phyloP scores from a whole-genome alignment of 129 eudicot species.

The Artemisia argyi region DNA sequence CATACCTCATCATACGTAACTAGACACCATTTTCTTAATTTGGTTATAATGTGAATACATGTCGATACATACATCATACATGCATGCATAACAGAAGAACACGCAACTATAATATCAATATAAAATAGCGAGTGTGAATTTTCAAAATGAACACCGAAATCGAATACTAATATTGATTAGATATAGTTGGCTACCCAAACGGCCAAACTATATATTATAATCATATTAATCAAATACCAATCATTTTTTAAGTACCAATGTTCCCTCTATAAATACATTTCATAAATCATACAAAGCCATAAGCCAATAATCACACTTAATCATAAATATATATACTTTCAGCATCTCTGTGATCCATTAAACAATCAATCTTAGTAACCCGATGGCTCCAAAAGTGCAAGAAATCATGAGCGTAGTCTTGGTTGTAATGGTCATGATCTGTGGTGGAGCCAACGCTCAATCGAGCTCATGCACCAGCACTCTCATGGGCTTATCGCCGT shows the following conservation, averaged over 20 bases:
- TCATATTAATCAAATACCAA: background rate
- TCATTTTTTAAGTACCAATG: background rate
- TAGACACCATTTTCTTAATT: too few relatives aligned
- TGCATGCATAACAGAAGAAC: too few relatives aligned
- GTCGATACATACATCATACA: too few relatives aligned
- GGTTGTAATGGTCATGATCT: conserved; percentile 34
- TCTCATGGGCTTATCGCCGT: conserved; percentile 47
- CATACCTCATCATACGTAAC: too few relatives aligned
- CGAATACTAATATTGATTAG: too few relatives aligned
- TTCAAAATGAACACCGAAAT: too few relatives aligned
- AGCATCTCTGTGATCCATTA: background rate
- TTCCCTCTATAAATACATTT: conserved; percentile 28
- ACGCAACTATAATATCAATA: too few relatives aligned
- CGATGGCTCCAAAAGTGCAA: conserved; percentile 41
- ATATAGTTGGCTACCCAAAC: conserved; percentile 31
- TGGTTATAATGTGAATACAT: too few relatives aligned
- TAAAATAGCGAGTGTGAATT: too few relatives aligned
- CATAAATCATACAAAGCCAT: conserved; percentile 3
- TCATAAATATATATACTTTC: conserved; percentile 7
- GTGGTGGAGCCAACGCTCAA: conserved; percentile 45
- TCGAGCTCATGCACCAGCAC: conserved; percentile 43
- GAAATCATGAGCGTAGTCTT: conserved; percentile 30
- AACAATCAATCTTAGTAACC: background rate
- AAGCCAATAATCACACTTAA: conserved; percentile 19
- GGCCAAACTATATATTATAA: conserved; percentile 26